phyloP scores from a whole-genome alignment of 2,329 filamentous ascomycete species.

The Fusarium setosum region DNA sequence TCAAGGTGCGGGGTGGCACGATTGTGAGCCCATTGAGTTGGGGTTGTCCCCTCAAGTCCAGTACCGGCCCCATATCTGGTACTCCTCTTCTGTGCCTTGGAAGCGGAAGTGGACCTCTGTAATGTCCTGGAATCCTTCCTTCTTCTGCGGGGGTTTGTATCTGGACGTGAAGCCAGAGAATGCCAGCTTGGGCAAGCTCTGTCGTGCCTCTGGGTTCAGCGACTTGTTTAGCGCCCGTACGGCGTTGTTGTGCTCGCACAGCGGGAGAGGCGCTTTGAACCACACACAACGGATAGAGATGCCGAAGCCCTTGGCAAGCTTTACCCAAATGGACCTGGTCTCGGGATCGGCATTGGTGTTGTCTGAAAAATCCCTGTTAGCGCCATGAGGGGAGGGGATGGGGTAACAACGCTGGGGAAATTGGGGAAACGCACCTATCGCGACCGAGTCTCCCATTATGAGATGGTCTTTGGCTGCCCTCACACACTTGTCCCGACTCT shows the following conservation, averaged over 20 bases:
- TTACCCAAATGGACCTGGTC: slow-evolving; percentile 82
- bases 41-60: slow-evolving; percentile 68
- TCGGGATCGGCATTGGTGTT: slow-evolving; percentile 93
- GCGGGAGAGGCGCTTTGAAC: slow-evolving; percentile 77
- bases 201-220: slow-evolving; percentile 86
- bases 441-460: slow-evolving; percentile 74
- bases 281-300: slow-evolving; percentile 87
- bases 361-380: slow-evolving; percentile 64
- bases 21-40: slow-evolving; percentile 23
- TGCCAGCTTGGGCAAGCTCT: slow-evolving; percentile 79
- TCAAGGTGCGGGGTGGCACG: slow-evolving; percentile 30
- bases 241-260: slow-evolving; percentile 88
- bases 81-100: slow-evolving; percentile 75
- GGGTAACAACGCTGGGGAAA: slow-evolving; percentile 14
- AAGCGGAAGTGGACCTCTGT: slow-evolving; percentile 81
- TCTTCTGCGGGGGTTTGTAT: slow-evolving; percentile 76
- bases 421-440: slow-evolving; percentile 72
- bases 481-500: slow-evolving; percentile 77
- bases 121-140: slow-evolving; percentile 89
- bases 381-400: slow-evolving; percentile 24
- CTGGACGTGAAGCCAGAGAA: slow-evolving; percentile 81
- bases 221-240: slow-evolving; percentile 77
- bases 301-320: slow-evolving; percentile 75
- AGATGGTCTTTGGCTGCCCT: slow-evolving; percentile 77
- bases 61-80: slow-evolving; percentile 78